These are phyloP conservation scores for Umbellularia californica DNA, from an alignment of 164 flowering plant species.

Conservation along the genomic window DNA sequence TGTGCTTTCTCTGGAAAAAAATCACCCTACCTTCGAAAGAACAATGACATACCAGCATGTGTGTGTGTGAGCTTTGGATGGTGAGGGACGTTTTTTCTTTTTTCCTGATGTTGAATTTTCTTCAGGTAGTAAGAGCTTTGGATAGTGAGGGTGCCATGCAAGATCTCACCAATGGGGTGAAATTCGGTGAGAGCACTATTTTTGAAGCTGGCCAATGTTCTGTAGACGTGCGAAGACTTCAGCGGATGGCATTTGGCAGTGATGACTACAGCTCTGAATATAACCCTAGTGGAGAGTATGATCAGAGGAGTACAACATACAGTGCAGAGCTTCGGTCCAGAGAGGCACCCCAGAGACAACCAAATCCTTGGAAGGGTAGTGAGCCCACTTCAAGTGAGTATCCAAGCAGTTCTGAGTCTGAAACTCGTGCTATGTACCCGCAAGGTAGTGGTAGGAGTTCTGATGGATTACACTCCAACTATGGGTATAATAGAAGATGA, in stretches of 20 bases:
- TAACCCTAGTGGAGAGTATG: conserved; percentile 8
- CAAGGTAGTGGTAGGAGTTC: not conserved
- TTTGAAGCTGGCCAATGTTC: conserved; percentile 43
- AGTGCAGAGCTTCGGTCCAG: conserved; percentile 4
- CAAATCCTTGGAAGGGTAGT: not conserved
- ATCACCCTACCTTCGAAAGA: too few species aligned
- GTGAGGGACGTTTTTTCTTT: too few species aligned
- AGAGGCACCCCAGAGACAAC: not conserved
- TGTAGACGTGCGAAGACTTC: conserved; percentile 35
- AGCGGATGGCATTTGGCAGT: conserved; percentile 37
- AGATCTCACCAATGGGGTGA: conserved; percentile 57
- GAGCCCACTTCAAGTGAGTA: conserved; percentile 8
- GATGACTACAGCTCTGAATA: conserved; percentile 24
- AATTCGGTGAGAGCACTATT: conserved; percentile 47
- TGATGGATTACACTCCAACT: not conserved
- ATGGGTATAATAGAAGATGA: not conserved
- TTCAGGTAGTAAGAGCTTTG: conserved; percentile 52
- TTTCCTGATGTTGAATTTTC: not conserved
- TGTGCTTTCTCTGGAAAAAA: too few species aligned
- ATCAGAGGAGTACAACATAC: not conserved
- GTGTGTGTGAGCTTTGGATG: not conserved
- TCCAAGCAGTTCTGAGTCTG: conserved; percentile 17
- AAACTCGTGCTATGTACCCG: not conserved
- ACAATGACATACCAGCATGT: not conserved
- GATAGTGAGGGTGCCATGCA: conserved; percentile 34